Base-by-base conservation (phyloP, 352 stramenopile genomes). In the Peronospora tabacina region DNA sequence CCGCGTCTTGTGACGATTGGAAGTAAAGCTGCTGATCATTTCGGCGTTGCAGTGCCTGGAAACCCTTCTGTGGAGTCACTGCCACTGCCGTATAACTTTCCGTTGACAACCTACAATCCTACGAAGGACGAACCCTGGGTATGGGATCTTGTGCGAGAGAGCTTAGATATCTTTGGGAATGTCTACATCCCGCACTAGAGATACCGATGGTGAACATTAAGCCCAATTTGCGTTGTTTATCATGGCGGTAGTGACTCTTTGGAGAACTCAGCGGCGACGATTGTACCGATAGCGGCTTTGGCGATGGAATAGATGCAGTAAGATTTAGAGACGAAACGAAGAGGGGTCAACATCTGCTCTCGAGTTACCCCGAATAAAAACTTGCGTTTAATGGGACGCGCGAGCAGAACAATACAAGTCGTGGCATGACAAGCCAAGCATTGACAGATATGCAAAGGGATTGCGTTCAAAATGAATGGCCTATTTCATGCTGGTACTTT, bases 121-220 rank as follows among this genome's bases (percentile, higher is more conserved):
- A 79, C 69, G 46, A 49, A 62, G 15, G 82, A 92, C 29, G 79
- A 90, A 44, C 82, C 82, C 6, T 92, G 82, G 82, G 62, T 88
- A 7, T 92, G 82, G 82, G 79, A 92, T 35, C 53, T 88, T 26
- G 60, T 75, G 13, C 76, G 76, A 47, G 73, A 87, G 26, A 70
- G 69, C 3, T 69, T 71, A 10, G 82, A 92, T 51, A 55, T 82
- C 12, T 90, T 82, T 32, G 82, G 82, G 19, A 79, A 63, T 48
- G 74, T 65, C 46, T 92, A 92, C 44, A 74, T 87, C 16, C 77
- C 75, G 13, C 54, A 50, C 38, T 67, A 52, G 41, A 26, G 47
- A 30, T 12, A 12, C 28, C 11, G 10, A 22, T 49, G 15, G 7
- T 41, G 26, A 12, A 43, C 37, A 13, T 41, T 52, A 9, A 40